Conservation (phyloP, 2,329 filamentous ascomycete genomes). For the Penicillium psychrosexuale region DNA sequence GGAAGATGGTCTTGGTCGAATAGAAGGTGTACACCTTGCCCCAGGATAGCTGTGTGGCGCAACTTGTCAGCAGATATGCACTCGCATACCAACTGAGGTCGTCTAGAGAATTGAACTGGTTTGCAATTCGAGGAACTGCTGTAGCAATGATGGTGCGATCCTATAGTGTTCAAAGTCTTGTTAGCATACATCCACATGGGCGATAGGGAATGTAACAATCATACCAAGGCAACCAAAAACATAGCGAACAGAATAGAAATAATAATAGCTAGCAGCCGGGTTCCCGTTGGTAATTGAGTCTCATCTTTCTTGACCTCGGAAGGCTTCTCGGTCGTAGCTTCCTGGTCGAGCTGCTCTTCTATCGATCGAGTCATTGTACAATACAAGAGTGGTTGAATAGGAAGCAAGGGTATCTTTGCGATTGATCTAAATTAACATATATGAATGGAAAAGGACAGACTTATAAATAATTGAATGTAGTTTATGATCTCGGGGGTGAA, state of each 20-base stretch:
- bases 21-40: conserved; percentile 39
- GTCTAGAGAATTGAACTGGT: conserved; percentile 31
- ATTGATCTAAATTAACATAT: background rate
- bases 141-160: conserved; percentile 44
- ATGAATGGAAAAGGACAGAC: background rate
- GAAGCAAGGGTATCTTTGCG: background rate
- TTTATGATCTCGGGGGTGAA: background rate
- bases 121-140: conserved; percentile 25
- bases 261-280: background rate
- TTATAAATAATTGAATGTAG: background rate
- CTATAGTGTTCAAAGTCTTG: conserved; percentile 35
- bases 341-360: background rate
- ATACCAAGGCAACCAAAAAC: conserved; percentile 6
- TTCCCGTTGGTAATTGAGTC: background rate
- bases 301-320: background rate
- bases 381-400: background rate
- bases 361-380: background rate
- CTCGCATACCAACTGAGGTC: conserved; percentile 66
- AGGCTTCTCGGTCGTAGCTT: conserved; percentile 1
- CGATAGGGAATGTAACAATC: background rate
- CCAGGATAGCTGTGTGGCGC: conserved; percentile 38
- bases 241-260: conserved; percentile 7
- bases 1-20: conserved; percentile 36
- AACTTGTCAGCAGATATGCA: conserved; percentile 35
- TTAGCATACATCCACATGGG: background rate